These are phyloP conservation scores for Phytophthora citricola DNA, from an alignment of 352 stramenopile species.

Conservation along the genomic window DNA sequence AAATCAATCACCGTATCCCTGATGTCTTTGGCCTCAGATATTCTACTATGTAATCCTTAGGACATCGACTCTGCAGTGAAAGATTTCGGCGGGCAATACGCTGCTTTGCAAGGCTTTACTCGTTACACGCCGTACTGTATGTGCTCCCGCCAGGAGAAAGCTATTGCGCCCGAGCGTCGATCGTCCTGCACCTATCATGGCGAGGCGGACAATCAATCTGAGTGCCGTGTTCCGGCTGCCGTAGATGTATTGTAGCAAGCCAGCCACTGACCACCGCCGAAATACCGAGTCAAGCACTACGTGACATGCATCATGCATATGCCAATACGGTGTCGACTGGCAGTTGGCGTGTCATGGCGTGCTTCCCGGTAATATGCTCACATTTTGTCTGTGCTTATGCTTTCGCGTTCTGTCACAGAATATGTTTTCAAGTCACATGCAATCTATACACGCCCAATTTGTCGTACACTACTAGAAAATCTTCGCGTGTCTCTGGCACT, in stretches of 20 bases:
- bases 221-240: slow-evolving; percentile 1
- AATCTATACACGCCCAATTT: too few relatives aligned
- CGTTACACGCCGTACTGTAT: slow-evolving; percentile 11
- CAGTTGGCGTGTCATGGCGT: too few relatives aligned
- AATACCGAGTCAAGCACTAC: neutral
- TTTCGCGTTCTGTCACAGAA: too few relatives aligned
- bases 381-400: too few relatives aligned
- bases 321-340: too few relatives aligned
- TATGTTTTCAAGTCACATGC: too few relatives aligned
- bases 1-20: slow-evolving; percentile 4
- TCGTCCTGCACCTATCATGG: slow-evolving; percentile 14
- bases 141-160: neutral
- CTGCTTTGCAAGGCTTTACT: slow-evolving; percentile 20
- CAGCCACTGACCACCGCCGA: neutral
- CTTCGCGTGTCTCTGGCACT: too few relatives aligned
- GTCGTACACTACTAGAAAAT: too few relatives aligned
- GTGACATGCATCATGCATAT: neutral
- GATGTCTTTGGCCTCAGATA: neutral
- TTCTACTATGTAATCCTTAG: neutral
- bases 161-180: slow-evolving; percentile 13
- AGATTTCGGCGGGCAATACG: slow-evolving; percentile 13
- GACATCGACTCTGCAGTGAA: neutral
- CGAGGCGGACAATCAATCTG: neutral
- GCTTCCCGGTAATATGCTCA: too few relatives aligned
- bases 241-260: neutral